Evolutionary conservation across 148 eudicot species (phyloP).

Genomic region (Heliamphora exappendiculata): DNA sequence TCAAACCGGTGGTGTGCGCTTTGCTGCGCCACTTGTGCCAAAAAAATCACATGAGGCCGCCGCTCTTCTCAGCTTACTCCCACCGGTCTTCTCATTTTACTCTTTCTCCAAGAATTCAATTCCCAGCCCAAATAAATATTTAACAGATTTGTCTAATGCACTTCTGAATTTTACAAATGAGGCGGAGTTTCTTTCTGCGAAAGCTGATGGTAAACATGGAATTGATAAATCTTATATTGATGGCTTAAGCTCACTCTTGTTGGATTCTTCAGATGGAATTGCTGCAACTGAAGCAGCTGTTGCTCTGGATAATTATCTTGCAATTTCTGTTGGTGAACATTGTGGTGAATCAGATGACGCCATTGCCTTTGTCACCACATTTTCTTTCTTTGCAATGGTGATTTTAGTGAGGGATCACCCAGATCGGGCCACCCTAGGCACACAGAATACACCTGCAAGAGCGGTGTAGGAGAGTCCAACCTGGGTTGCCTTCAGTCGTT

Average conservation of each 20-base stretch:
- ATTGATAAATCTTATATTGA: slow-evolving; percentile 30
- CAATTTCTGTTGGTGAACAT: slow-evolving; percentile 19
- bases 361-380: no score
- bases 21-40: no score
- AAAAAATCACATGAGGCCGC: no score
- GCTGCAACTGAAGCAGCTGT: slow-evolving; percentile 18
- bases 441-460: no score
- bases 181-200: slow-evolving; percentile 29
- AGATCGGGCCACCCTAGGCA: no score
- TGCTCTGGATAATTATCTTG: slow-evolving; percentile 17
- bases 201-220: slow-evolving; percentile 32
- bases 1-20: no score
- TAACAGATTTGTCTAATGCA: slow-evolving; percentile 26
- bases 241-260: slow-evolving; percentile 37
- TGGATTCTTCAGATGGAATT: slow-evolving; percentile 33
- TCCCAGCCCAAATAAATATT: slow-evolving; percentile 24
- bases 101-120: slow-evolving; percentile 16
- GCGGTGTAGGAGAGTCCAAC: no score
- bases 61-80: no score
- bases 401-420: no score
- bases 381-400: no score
- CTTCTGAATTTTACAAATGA: slow-evolving; percentile 28
- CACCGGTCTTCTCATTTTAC: no score
- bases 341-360: slow-evolving; percentile 11
- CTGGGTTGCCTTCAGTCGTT: no score